These are phyloP conservation scores for Pyrenophora teres DNA, from an alignment of 2,329 filamentous ascomycete genomes.

Conservation along the genomic window DNA sequence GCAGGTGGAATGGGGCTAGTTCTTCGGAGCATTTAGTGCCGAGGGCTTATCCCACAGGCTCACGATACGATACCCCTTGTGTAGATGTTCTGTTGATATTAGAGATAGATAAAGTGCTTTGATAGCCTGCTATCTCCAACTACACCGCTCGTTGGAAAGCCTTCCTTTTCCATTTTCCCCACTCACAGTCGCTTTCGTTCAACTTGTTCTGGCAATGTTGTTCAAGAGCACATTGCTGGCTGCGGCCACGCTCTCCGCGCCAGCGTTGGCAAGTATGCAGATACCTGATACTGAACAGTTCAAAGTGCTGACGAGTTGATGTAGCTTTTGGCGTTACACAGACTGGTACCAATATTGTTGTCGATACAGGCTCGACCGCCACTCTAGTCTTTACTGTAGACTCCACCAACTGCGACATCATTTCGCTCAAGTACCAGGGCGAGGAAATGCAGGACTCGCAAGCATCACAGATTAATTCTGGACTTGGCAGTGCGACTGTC, in stretches of 20 bases:
- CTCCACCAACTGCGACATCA: conserved; percentile 64
- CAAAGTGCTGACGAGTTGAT: too few relatives aligned
- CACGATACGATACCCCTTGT: too few relatives aligned
- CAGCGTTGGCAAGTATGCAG: too few relatives aligned
- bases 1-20: conserved; percentile 22
- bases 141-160: too few relatives aligned
- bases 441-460: conserved; percentile 63
- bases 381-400: conserved; percentile 43
- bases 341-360: conserved; percentile 34
- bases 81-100: too few relatives aligned
- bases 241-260: conserved; percentile 8
- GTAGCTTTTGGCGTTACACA: conserved; percentile 43
- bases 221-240: conserved; percentile 32
- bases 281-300: too few relatives aligned
- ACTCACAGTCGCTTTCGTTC: background rate
- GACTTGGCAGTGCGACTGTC: conserved; percentile 63
- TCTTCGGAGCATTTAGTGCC: conserved; percentile 28
- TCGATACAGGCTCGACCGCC: conserved; percentile 43
- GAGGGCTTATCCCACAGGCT: conserved; percentile 1
- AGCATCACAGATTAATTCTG: conserved; percentile 63
- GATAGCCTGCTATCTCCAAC: too few relatives aligned
- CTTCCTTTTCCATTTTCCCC: background rate
- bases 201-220: conserved; percentile 28
- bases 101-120: too few relatives aligned
- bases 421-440: conserved; percentile 64